Conservation (phyloP, 352 stramenopile species). For the Pythium grandisporangium region DNA sequence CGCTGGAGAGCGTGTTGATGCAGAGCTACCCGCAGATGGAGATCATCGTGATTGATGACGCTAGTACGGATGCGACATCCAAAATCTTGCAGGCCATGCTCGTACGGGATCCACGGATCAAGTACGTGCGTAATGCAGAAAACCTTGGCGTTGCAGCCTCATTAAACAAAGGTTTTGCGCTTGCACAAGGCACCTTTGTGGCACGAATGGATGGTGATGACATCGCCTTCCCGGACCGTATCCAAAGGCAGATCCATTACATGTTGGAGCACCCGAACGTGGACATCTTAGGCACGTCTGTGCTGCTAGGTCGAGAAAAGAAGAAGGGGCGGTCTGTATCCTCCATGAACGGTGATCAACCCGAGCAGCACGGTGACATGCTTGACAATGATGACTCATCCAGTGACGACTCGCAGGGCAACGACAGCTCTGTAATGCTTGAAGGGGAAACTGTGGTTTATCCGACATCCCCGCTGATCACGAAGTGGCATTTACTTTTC, state of each 20-base stretch:
- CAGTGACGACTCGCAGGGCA: not conserved
- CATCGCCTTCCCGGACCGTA: constrained; percentile 37
- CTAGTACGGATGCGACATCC: constrained; percentile 31
- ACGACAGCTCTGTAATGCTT: not conserved
- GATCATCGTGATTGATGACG: constrained; percentile 67
- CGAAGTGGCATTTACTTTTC: constrained; percentile 73
- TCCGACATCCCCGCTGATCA: constrained; percentile 38
- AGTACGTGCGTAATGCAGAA: constrained; percentile 28
- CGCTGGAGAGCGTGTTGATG: constrained; percentile 28
- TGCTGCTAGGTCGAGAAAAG: constrained; percentile 19
- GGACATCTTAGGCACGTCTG: constrained; percentile 27
- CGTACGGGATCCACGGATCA: constrained; percentile 18
- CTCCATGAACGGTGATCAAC: no score
- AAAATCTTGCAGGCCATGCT: constrained; percentile 38
- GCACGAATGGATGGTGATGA: constrained; percentile 86
- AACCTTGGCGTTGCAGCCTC: constrained; percentile 52
- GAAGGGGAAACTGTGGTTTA: constrained; percentile 32
- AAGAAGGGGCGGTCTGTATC: no score
- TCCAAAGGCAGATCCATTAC: constrained; percentile 42
- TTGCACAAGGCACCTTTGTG: constrained; percentile 38
- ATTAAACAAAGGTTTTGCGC: constrained; percentile 59
- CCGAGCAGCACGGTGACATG: no score
- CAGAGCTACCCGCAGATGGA: constrained; percentile 40
- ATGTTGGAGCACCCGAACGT: constrained; percentile 26
- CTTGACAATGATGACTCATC: not conserved